Base-by-base conservation (phyloP, 2,329 filamentous ascomycete genomes). In the Aspergillus sp. region DNA sequence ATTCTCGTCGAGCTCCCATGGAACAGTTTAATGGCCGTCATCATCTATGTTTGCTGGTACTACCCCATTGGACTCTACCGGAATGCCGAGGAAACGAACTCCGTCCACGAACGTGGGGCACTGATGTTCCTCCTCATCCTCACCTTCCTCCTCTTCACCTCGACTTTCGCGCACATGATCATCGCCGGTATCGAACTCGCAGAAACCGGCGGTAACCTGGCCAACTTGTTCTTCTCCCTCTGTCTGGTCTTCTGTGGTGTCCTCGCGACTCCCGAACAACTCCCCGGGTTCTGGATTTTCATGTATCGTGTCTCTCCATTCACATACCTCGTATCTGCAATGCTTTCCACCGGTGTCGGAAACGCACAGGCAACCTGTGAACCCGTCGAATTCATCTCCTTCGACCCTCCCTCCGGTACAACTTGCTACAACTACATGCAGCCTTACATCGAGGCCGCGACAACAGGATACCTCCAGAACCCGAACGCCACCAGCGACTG, bases 221-320 rank as follows among this genome's bases (percentile, higher is more conserved):
- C 80, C 41, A 81, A 79, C 6, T 60, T 86, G 27, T 58, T 84
- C 11, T 75, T 79, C 47, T 72, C 78, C 27, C 73, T 85, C 60
- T 76, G 72, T 49, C 67, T 81, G 32, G 72, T 80, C 44, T 85
- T 85, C 69, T 79, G 76, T 54, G 67, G 66, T 60, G 65, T 69
- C 43, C 60, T 69, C 47, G 81, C 83, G 43, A 64, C 75, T 0
- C 78, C 82, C 0, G 46, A 58, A 2, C 67, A 74, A 1, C 73
- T 89, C 2, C 85, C 85, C 0, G 74, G 79, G 1, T 89, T 90
- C 71, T 90, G 86, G 86, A 80, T 81, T 52, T 89, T 88, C 69
- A 88, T 88, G 84, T 86, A 88, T 66, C 76, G 79, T 32, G 72
- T 82, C 30, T 81, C 77, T 0, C 83, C 83, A 0, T 83, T 87